Percentiles rank a stretch among this genome's conserved stretches.
Conservation (phyloP, 768 basidiomycete species). For the Mrakia frigida region DNA sequence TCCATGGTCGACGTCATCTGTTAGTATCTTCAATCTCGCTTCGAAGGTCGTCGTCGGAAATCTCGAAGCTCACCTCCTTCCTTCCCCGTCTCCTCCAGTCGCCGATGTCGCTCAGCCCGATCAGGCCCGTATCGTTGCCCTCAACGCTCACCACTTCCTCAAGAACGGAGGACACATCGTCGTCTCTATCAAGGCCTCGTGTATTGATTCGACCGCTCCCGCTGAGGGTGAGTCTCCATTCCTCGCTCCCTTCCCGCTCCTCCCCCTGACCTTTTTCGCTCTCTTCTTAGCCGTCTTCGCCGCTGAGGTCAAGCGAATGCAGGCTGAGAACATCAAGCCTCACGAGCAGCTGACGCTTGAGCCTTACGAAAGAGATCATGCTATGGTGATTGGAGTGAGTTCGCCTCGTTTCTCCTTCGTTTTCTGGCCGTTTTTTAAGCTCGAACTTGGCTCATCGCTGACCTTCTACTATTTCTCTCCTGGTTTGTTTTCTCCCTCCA, state of each 20-base stretch:
- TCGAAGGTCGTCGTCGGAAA: neutral
- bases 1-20: constrained; percentile 91
- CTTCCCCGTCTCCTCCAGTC: constrained; percentile 41
- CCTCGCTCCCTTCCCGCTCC: neutral
- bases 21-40: neutral
- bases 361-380: constrained; percentile 46
- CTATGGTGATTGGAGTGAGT: constrained; percentile 43
- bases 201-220: constrained; percentile 92
- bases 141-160: constrained; percentile 92
- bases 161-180: constrained; percentile 87
- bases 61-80: neutral
- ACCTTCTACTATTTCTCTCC: neutral
- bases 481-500: neutral
- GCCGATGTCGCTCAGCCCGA: constrained; percentile 98
- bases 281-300: constrained; percentile 63
- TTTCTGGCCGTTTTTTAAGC: neutral
- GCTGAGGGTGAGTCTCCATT: constrained; percentile 53
- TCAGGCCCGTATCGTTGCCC: constrained; percentile 91
- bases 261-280: neutral
- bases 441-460: too few species aligned
- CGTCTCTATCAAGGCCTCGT: constrained; percentile 98
- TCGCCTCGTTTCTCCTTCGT: neutral
- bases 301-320: constrained; percentile 73
- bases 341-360: constrained; percentile 93
- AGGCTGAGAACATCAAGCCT: constrained; percentile 77